phyloP scores from a whole-genome alignment of 2,329 filamentous ascomycete genomes.

The Aspergillus terreus region DNA sequence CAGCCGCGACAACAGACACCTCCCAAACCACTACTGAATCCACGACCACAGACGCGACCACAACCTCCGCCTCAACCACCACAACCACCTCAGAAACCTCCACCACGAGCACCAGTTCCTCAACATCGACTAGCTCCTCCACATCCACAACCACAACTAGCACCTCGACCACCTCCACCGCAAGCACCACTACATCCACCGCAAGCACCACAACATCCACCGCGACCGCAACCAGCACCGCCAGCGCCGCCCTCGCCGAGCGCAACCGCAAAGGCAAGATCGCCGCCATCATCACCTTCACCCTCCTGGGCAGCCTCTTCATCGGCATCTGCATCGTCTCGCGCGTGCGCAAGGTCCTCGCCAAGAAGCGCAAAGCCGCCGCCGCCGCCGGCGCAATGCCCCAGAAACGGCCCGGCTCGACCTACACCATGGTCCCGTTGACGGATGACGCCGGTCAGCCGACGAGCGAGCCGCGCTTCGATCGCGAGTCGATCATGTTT shows the following conservation, averaged over 20 bases:
- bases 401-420: background rate
- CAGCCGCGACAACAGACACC: too few species aligned
- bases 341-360: background rate
- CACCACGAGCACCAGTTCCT: background rate
- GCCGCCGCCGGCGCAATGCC: background rate
- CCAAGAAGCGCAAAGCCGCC: background rate
- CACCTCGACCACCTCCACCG: slow-evolving; percentile 1
- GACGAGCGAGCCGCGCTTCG: background rate
- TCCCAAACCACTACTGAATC: too few species aligned
- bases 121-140: background rate
- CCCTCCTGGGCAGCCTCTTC: background rate
- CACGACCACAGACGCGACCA: too few species aligned
- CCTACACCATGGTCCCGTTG: background rate
- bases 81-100: background rate
- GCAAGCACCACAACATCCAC: background rate
- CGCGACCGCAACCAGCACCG: background rate
- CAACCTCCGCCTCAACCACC: background rate
- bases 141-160: background rate
- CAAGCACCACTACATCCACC: background rate
- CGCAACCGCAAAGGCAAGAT: slow-evolving; percentile 3
- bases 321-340: background rate
- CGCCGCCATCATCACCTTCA: slow-evolving; percentile 1
- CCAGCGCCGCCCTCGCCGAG: background rate
- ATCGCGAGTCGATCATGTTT: slow-evolving; percentile 3
- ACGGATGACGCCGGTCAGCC: background rate